These are phyloP conservation scores for Diaporthe eres DNA, from an alignment of 2,329 filamentous ascomycete species.

Conservation along the genomic window DNA sequence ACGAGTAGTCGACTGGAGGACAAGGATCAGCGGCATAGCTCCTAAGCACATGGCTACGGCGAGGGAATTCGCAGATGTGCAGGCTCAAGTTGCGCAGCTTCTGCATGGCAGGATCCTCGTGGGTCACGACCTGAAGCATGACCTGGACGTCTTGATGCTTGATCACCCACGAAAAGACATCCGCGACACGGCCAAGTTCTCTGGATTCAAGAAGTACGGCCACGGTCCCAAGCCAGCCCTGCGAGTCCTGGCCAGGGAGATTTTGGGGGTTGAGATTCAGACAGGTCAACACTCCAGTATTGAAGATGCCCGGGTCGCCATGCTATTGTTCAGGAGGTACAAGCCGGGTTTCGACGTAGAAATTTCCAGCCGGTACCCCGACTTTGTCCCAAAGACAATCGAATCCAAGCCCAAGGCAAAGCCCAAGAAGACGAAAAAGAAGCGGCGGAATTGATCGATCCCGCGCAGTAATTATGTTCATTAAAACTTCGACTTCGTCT, in stretches of 20 bases:
- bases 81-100: slow-evolving; percentile 77
- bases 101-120: slow-evolving; percentile 81
- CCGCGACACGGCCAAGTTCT: slow-evolving; percentile 86
- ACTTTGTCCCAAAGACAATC: slow-evolving; percentile 44
- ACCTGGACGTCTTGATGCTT: slow-evolving; percentile 82
- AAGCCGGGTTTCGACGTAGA: slow-evolving; percentile 90
- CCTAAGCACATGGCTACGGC: slow-evolving; percentile 79
- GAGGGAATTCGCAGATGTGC: slow-evolving; percentile 82
- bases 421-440: slow-evolving; percentile 60
- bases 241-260: slow-evolving; percentile 68
- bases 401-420: slow-evolving; percentile 51
- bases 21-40: slow-evolving; percentile 85
- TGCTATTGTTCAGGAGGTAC: slow-evolving; percentile 87
- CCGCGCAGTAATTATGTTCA: background rate
- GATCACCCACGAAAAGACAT: slow-evolving; percentile 83
- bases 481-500: slow-evolving; percentile 23
- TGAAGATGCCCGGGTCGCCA: slow-evolving; percentile 88
- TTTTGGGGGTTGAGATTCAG: slow-evolving; percentile 75
- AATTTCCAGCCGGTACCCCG: slow-evolving; percentile 76
- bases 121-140: slow-evolving; percentile 87
- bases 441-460: slow-evolving; percentile 50
- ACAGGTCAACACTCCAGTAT: slow-evolving; percentile 75
- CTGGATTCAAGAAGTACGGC: slow-evolving; percentile 78
- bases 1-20: slow-evolving; percentile 90
- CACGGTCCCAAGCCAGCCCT: slow-evolving; percentile 79